phyloP scores from a whole-genome alignment of 108 stramenopile genomes.

The Cyclotella choctawhatcheeana region DNA sequence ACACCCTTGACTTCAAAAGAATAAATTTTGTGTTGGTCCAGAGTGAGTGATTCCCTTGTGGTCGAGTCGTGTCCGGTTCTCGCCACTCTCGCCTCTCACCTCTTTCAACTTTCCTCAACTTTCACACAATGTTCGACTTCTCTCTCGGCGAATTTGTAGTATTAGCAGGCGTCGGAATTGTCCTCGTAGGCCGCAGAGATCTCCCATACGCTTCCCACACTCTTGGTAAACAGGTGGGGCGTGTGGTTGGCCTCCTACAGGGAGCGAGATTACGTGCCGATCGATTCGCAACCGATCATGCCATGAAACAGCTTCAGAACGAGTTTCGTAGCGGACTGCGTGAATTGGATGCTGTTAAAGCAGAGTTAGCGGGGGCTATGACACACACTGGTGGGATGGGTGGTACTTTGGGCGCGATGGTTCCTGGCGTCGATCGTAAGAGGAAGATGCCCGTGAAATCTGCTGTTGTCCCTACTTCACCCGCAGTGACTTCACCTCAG shows the following conservation, averaged over 20 bases:
- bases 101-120: neutral
- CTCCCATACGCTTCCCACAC: constrained; percentile 69
- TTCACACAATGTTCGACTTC: constrained; percentile 66
- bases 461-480: neutral
- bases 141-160: constrained; percentile 81
- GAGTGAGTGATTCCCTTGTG: too few species aligned
- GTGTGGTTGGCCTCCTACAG: constrained; percentile 82
- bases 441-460: constrained; percentile 6
- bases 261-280: constrained; percentile 85
- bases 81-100: neutral
- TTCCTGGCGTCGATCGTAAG: constrained; percentile 57
- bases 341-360: constrained; percentile 83
- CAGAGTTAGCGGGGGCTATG: constrained; percentile 80
- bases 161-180: constrained; percentile 55
- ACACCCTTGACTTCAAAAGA: too few species aligned
- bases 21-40: too few species aligned
- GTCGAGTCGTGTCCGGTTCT: too few species aligned
- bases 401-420: constrained; percentile 57
- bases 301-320: constrained; percentile 77
- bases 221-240: constrained; percentile 72
- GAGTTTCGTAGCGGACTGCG: constrained; percentile 80
- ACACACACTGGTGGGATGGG: constrained; percentile 4
- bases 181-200: constrained; percentile 75
- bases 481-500: neutral
- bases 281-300: constrained; percentile 76